A percentile compares a stretch with the other conserved stretches of the same genome.
Evolutionary conservation across 306 rosid species (phyloP).

Genomic region (Castanea crenata): DNA sequence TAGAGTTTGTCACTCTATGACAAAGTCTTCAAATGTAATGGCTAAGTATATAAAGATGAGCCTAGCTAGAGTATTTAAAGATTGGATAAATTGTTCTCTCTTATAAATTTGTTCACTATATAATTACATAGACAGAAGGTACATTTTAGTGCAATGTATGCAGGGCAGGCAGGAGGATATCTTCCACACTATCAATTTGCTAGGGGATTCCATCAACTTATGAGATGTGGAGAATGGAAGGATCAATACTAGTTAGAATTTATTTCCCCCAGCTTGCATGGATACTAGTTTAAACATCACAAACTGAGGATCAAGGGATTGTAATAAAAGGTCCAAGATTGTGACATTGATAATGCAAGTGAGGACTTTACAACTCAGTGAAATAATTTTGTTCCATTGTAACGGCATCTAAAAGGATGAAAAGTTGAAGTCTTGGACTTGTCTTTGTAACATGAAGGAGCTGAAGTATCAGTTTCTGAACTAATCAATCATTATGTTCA

Average conservation of each 20-base stretch:
- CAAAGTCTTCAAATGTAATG: no score
- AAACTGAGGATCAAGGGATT: not conserved
- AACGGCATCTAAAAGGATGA: not conserved
- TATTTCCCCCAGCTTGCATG: not conserved
- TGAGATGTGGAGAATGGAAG: slow-evolving; percentile 5
- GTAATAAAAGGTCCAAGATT: not conserved
- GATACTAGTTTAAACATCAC: not conserved
- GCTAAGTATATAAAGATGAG: no score
- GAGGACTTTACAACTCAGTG: not conserved
- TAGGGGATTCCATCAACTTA: slow-evolving; percentile 3
- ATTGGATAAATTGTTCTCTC: no score
- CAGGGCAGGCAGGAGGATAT: not conserved
- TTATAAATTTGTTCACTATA: not conserved
- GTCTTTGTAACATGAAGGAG: not conserved
- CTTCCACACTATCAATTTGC: not conserved
- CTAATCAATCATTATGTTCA: not conserved
- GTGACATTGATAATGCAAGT: not conserved
- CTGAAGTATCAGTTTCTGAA: not conserved
- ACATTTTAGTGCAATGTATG: not conserved
- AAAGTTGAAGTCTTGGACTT: not conserved
- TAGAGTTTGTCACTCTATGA: no score
- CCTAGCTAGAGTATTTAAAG: no score
- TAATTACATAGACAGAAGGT: not conserved
- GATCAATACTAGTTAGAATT: slow-evolving; percentile 5
- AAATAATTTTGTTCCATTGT: not conserved